phyloP scores from a whole-genome alignment of 78 protist species.

The Dictyostelium capitatum region DNA sequence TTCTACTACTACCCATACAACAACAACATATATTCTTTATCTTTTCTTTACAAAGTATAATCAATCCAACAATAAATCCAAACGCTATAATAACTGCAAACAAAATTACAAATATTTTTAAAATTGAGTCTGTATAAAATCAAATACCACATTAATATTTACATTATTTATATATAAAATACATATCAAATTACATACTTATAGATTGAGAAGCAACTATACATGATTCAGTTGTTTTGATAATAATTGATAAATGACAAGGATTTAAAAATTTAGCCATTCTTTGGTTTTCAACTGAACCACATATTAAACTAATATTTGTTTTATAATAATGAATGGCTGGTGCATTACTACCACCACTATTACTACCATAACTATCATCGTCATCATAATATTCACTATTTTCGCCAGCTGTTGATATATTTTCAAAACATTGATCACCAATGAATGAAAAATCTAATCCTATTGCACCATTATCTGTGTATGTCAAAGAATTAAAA shows the following conservation, averaged over 20 bases:
- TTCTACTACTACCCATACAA: background rate
- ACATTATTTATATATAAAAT: background rate
- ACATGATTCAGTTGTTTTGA: background rate
- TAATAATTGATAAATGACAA: background rate
- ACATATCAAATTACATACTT: background rate
- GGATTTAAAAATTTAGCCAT: background rate
- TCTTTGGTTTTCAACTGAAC: background rate
- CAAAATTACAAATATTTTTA: slow-evolving; percentile 11
- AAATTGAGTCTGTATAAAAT: background rate
- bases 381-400: background rate
- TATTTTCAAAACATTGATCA: background rate
- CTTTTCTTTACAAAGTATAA: background rate
- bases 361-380: background rate
- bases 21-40: slow-evolving; percentile 9
- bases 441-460: slow-evolving; percentile 11
- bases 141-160: background rate
- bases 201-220: background rate
- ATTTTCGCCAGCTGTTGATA: too few relatives aligned
- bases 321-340: background rate
- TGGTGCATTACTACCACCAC: background rate
- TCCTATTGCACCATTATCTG: background rate
- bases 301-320: slow-evolving; percentile 23
- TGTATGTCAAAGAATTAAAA: background rate
- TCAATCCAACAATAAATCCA: background rate
- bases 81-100: slow-evolving; percentile 13